These are phyloP conservation scores for Debaryomyces robertsiae DNA, from an alignment of 1,139 yeast species.

Conservation along the genomic window DNA sequence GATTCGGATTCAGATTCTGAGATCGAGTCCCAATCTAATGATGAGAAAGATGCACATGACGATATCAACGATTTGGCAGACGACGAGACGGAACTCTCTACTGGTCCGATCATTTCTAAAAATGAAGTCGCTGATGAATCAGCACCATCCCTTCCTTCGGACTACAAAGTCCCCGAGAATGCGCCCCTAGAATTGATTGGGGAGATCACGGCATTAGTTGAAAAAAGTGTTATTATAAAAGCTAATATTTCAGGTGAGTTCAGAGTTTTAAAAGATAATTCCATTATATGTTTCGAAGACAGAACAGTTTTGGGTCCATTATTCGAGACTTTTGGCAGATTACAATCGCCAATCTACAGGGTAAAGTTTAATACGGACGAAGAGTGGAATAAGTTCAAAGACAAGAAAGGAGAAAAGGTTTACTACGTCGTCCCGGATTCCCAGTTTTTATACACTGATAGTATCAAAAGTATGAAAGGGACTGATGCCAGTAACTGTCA, in stretches of 20 bases:
- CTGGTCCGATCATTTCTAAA: constrained; percentile 70
- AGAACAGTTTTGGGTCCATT: constrained; percentile 75
- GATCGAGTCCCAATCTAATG: constrained; percentile 23
- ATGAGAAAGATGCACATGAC: constrained; percentile 18
- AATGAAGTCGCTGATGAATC: constrained; percentile 74
- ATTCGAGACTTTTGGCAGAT: constrained; percentile 88
- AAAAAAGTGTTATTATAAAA: constrained; percentile 67
- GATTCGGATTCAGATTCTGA: constrained; percentile 27
- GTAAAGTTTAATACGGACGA: constrained; percentile 64
- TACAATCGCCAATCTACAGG: constrained; percentile 81
- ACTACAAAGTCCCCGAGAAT: constrained; percentile 54
- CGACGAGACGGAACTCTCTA: constrained; percentile 45
- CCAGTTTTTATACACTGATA: constrained; percentile 74
- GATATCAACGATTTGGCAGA: constrained; percentile 27
- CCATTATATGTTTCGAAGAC: constrained; percentile 78
- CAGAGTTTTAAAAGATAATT: constrained; percentile 77
- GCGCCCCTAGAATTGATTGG: constrained; percentile 80
- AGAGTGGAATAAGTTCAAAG: constrained; percentile 48
- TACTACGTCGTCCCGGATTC: constrained; percentile 83
- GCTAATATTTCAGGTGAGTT: constrained; percentile 86
- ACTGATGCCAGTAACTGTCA: constrained; percentile 94
- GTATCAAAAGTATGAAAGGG: constrained; percentile 71
- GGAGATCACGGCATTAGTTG: constrained; percentile 67
- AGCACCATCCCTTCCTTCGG: constrained; percentile 71
- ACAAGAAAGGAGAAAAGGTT: constrained; percentile 57